Base-by-base conservation (phyloP, 2,329 filamentous ascomycete species). In the Xylaria sp. region DNA sequence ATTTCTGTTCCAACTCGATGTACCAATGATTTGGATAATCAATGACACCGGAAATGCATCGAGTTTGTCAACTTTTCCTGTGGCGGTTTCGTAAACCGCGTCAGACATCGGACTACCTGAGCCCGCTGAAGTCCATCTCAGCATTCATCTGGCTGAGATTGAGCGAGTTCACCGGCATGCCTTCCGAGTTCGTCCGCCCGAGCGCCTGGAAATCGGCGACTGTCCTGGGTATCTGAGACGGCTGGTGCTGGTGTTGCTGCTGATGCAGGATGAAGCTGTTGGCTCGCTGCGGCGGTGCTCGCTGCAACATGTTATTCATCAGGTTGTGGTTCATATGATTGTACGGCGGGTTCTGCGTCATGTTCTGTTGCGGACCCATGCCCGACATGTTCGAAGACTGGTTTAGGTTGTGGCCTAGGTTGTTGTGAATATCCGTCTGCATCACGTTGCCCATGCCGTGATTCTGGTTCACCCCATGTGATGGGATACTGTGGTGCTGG, bases 151-250 rank as follows among this genome's bases (percentile, higher is more conserved):
- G 65, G 40, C 66, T 70, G 48, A 77, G 67, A 5, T 68, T 68
- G 8, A 76, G 54, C 1, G 69, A 51, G 38, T 63, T 67, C 60
- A 76, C 69, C 1, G 69, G 44, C 11, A 66, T 69, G 20, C 70
- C 70, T 39, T 79, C 77, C 0, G 75, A 70, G 48, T 73, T 76
- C 9, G 73, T 71, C 38, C 78, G 70, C 52, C 80, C 79, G 2
- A 82, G 61, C 1, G 75, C 73, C 21, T 82, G 79, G 46, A 81
- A 83, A 45, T 81, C 78, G 2, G 73, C 76, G 0, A 79, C 74
- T 1, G 77, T 77, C 43, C 74, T 71, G 1, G 71, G 69, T 52
- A 78, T 68, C 19, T 69, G 69, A 4, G 66, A 62, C 17, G 59
- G 53, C 26, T 61, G 56, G 13, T 62, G 58, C 34, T 62, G 64